Conservation (phyloP, 73 alveolate species). For the Urostyla sp. region DNA sequence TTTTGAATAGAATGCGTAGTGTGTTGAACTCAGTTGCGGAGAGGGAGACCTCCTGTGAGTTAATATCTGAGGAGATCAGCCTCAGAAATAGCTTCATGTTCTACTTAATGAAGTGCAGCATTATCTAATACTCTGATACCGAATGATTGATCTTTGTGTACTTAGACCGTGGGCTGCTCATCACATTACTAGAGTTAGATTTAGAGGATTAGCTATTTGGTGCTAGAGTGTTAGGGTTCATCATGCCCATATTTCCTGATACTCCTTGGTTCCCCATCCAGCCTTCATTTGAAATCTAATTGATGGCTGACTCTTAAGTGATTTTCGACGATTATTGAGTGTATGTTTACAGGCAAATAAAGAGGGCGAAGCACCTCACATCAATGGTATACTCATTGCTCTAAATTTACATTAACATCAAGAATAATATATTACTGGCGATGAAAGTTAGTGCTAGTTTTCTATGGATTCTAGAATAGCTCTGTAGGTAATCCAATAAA, state of each 20-base stretch:
- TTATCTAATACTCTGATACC: slow-evolving; percentile 77
- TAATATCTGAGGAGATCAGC: slow-evolving; percentile 87
- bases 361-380: slow-evolving; percentile 70
- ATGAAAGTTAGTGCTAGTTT: too few species aligned
- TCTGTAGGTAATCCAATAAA: slow-evolving; percentile 80
- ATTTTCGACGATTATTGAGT: slow-evolving; percentile 33
- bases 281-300: slow-evolving; percentile 50
- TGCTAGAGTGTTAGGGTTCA: slow-evolving; percentile 57
- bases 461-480: slow-evolving; percentile 76
- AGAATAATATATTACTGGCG: slow-evolving; percentile 14
- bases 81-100: slow-evolving; percentile 79
- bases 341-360: slow-evolving; percentile 52
- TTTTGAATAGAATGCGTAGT: slow-evolving; percentile 79
- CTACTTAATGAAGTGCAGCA: slow-evolving; percentile 75
- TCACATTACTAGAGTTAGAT: too few species aligned
- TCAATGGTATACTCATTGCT: slow-evolving; percentile 48
- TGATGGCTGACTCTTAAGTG: slow-evolving; percentile 37
- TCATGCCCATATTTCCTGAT: not conserved
- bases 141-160: slow-evolving; percentile 74
- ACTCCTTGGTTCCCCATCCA: slow-evolving; percentile 57
- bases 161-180: slow-evolving; percentile 78
- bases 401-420: slow-evolving; percentile 4
- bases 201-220: too few species aligned
- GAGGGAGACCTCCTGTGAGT: slow-evolving; percentile 78
- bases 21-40: slow-evolving; percentile 84